Conservation (phyloP, 2,329 filamentous ascomycete species). For the Aspergillaceae sp. region DNA sequence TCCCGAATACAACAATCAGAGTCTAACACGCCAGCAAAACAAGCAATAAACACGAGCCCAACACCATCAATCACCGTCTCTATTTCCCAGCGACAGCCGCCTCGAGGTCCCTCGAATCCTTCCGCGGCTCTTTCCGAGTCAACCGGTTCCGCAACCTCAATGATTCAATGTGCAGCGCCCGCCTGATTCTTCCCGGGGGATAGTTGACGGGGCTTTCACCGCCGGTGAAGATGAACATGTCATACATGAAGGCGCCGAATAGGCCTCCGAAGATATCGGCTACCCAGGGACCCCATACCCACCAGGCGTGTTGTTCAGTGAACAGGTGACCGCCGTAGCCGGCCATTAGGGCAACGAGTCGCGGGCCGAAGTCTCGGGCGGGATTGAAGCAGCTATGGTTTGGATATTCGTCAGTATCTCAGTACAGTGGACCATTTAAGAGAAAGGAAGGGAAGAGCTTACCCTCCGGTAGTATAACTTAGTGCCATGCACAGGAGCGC, state of each 20-base stretch:
- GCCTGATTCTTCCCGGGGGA: slow-evolving; percentile 32
- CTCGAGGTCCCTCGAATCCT: not conserved
- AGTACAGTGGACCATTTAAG: not conserved
- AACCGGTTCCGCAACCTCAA: not conserved
- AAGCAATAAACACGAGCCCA: no score
- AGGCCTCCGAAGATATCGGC: slow-evolving; percentile 26
- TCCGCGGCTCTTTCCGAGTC: not conserved
- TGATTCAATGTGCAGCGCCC: slow-evolving; percentile 25
- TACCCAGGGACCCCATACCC: slow-evolving; percentile 29
- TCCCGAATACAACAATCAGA: no score
- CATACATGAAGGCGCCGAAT: slow-evolving; percentile 26
- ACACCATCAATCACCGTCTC: not conserved
- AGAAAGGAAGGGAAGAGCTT: not conserved
- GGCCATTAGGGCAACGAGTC: slow-evolving; percentile 23
- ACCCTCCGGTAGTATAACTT: slow-evolving; percentile 30
- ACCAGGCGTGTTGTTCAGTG: slow-evolving; percentile 21
- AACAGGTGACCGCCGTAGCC: slow-evolving; percentile 24
- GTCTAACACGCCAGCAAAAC: no score
- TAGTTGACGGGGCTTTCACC: slow-evolving; percentile 35
- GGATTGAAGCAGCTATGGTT: slow-evolving; percentile 26
- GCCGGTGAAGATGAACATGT: slow-evolving; percentile 31
- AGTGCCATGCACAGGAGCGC: slow-evolving; percentile 11
- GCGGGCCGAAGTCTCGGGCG: slow-evolving; percentile 27
- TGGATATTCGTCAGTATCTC: not conserved
- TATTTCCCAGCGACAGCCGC: not conserved